Conservation (phyloP, 2,329 filamentous ascomycete species). For the Paecilomyces sp. region DNA sequence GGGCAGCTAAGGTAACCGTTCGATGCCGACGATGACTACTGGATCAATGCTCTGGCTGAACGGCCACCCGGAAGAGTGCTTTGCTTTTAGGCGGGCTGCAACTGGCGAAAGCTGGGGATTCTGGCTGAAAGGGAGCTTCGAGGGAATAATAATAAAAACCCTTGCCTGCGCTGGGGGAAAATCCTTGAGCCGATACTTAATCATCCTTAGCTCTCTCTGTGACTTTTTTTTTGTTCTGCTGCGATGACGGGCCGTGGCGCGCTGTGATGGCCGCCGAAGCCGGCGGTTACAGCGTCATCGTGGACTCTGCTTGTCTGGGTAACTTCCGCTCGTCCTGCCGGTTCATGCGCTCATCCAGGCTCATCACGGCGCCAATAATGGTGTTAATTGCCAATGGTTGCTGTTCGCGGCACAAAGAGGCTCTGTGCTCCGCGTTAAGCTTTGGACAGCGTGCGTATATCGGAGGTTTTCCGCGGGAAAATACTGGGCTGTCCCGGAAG, state of each 20-base stretch:
- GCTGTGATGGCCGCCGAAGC: not conserved
- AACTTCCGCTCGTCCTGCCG: not conserved
- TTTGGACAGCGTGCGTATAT: not conserved
- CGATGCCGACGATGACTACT: constrained; percentile 1
- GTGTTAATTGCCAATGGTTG: not conserved
- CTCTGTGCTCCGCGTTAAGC: not conserved
- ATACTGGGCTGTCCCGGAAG: not conserved
- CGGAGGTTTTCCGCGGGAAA: not conserved
- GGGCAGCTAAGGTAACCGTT: not conserved
- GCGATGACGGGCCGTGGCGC: not conserved
- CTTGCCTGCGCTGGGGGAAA: not conserved
- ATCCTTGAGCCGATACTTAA: not conserved
- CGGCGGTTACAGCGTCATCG: not conserved
- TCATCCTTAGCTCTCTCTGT: not conserved
- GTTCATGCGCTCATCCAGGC: not conserved
- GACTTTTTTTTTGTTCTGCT: not conserved
- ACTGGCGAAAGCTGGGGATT: not conserved
- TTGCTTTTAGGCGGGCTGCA: not conserved
- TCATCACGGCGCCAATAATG: not conserved
- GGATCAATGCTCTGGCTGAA: not conserved
- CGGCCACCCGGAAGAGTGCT: not conserved
- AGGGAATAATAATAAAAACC: constrained; percentile 1
- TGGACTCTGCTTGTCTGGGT: not conserved
- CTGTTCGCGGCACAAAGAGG: not conserved
- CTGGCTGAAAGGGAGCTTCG: not conserved